Evolutionary conservation across 2,329 filamentous ascomycete genomes (phyloP).

Genomic region (Verticillium longisporum): DNA sequence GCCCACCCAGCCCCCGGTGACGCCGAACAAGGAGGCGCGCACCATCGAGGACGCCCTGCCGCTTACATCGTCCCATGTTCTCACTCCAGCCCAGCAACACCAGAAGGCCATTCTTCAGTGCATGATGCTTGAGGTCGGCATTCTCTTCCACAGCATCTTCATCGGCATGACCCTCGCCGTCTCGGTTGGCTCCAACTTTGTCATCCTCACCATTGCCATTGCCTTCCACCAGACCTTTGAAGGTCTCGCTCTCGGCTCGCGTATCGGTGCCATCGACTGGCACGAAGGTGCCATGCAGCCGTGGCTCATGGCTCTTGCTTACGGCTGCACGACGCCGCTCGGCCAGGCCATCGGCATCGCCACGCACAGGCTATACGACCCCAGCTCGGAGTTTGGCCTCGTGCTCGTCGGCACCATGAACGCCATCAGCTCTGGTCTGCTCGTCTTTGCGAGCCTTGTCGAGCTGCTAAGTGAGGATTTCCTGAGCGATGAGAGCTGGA

Average conservation of each 20-base stretch:
- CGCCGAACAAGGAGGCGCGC: slow-evolving; percentile 4
- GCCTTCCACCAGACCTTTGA: slow-evolving; percentile 60
- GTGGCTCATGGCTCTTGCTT: slow-evolving; percentile 51
- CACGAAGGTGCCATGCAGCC: slow-evolving; percentile 35
- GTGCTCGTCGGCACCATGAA: slow-evolving; percentile 70
- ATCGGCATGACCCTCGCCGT: slow-evolving; percentile 81
- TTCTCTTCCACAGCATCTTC: slow-evolving; percentile 73
- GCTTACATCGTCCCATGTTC: slow-evolving; percentile 3
- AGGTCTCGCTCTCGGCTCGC: slow-evolving; percentile 57
- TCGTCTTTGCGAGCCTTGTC: slow-evolving; percentile 65
- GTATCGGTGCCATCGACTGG: slow-evolving; percentile 51
- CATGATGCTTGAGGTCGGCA: slow-evolving; percentile 71
- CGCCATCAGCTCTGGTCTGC: slow-evolving; percentile 63
- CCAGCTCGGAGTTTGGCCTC: slow-evolving; percentile 57
- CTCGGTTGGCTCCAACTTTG: slow-evolving; percentile 66
- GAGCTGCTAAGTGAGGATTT: slow-evolving; percentile 69
- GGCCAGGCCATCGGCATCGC: slow-evolving; percentile 68
- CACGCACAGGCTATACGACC: slow-evolving; percentile 64
- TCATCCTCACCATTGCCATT: slow-evolving; percentile 74
- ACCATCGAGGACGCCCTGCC: background rate
- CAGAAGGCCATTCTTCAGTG: slow-evolving; percentile 69
- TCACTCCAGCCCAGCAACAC: slow-evolving; percentile 45
- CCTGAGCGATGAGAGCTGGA: slow-evolving; percentile 57
- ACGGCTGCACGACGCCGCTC: slow-evolving; percentile 58
- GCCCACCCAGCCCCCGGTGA: background rate